Evolutionary conservation across 2,329 filamentous ascomycete species (phyloP), one percentile per base, ranked within the genome.

Genomic region (Sclerotinia sclerotiorum): DNA sequence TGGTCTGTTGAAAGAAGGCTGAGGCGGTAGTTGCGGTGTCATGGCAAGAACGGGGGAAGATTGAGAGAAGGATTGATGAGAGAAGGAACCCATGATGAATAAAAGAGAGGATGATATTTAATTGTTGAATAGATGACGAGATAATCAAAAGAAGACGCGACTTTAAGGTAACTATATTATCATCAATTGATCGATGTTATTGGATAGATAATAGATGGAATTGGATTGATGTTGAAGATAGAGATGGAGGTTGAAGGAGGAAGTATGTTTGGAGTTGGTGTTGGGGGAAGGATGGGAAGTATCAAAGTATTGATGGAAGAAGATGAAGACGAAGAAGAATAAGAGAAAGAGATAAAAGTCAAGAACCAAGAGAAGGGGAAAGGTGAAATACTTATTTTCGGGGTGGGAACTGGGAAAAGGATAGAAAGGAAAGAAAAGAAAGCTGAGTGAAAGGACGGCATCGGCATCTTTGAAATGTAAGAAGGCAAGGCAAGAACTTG

Each of bases 31-130:
- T 68, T 76, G 75, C 54, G 75, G 72, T 27, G 70, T 70, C 39
- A 77, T 71, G 65, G 71, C 72, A 29, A 76, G 71, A 67, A 77
- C 51, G 65, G 76, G 74, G 68, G 73, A 74, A 56, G 72, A 70
- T 65, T 68, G 74, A 13, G 70, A 73, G 67, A 71, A 74, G 49
- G 72, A 72, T 65, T 74, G 70, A 68, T 73, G 70, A 71, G 35
- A 42, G 55, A 74, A 76, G 49, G 72, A 75, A 73, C 72, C 65
- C 74, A 75, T 76, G 70, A 57, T 70, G 69, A 42, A 51, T 65
- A 55, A 64, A 64, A 65, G 56, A n/a, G 58, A n/a, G 58, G 55
- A 29, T 51, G 19, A 17, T 39, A 58, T 42, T 42, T 57, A 46
- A 64, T 46, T 55, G 60, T 63, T 54, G 69, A 65, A 39, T 39